Conservation (phyloP, 139 green algal genomes). For the Chlamydomonas applanata region DNA sequence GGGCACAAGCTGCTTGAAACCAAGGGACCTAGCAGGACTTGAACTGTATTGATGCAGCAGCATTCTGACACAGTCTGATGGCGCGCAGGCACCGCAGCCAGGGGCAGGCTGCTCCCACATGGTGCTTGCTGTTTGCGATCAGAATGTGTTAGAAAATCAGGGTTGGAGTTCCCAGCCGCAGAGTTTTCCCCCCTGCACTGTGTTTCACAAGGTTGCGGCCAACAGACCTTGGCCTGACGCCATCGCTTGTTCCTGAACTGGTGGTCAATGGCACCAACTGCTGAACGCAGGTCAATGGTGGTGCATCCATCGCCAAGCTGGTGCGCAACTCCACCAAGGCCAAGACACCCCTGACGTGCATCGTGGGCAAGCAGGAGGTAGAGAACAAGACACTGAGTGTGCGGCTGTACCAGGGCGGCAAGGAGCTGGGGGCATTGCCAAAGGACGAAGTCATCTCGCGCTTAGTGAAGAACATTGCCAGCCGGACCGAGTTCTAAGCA, state of each 20-base stretch:
- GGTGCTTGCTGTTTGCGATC: too few species aligned
- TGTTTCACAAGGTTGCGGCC: too few species aligned
- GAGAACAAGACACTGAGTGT: conserved; percentile 62
- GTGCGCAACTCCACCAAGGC: conserved; percentile 76
- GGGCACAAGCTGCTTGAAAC: not conserved
- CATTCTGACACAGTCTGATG: too few species aligned
- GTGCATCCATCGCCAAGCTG: conserved; percentile 49
- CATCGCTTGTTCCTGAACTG: too few species aligned
- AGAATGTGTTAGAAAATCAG: too few species aligned
- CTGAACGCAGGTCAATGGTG: conserved; percentile 10
- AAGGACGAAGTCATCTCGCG: conserved; percentile 10
- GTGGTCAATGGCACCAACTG: conserved; percentile 22
- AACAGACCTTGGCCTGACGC: not conserved
- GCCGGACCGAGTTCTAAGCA: conserved; percentile 9
- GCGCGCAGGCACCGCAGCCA: too few species aligned
- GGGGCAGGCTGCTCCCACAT: too few species aligned
- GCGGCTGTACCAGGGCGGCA: conserved; percentile 56
- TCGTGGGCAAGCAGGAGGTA: conserved; percentile 75
- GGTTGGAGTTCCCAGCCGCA: too few species aligned
- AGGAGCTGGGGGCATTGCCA: conserved; percentile 54
- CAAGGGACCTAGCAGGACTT: too few species aligned
- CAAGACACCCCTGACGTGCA: conserved; percentile 84
- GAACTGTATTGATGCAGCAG: too few species aligned
- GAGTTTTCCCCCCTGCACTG: too few species aligned
- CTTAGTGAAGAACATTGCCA: conserved; percentile 9